These are phyloP conservation scores for Ligustrum vulgare DNA, from an alignment of 257 asterid genomes.

Conservation along the genomic window DNA sequence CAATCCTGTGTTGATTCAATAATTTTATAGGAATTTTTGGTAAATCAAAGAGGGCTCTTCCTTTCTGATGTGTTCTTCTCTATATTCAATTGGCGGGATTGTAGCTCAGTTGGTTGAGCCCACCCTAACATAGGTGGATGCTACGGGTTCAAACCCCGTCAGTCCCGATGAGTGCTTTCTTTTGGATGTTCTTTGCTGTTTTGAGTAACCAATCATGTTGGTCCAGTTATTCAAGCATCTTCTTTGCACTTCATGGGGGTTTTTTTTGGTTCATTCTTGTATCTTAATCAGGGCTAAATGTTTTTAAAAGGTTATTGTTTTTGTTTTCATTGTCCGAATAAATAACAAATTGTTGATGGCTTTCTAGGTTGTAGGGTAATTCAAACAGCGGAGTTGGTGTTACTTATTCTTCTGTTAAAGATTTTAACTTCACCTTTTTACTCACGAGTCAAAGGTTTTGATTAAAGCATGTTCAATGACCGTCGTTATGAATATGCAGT, in stretches of 20 bases:
- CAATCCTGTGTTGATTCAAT: conserved; percentile 12
- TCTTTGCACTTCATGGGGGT: neutral
- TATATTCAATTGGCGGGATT: conserved; percentile 17
- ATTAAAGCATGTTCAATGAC: neutral
- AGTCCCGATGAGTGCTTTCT: neutral
- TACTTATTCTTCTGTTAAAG: neutral
- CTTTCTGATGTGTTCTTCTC: neutral
- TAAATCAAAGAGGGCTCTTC: conserved; percentile 15
- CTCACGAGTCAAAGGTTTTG: neutral
- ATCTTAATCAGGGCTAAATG: too few relatives aligned
- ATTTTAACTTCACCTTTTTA: neutral
- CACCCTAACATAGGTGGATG: conserved; percentile 26
- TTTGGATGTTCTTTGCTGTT: neutral
- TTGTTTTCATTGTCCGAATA: too few relatives aligned
- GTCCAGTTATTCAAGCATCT: neutral
- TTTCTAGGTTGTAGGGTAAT: too few relatives aligned
- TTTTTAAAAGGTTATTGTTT: too few relatives aligned
- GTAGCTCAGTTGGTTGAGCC: conserved; percentile 38
- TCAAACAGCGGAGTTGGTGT: neutral
- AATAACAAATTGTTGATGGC: too few relatives aligned
- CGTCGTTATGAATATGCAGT: neutral
- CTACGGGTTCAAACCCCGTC: conserved; percentile 38
- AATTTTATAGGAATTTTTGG: conserved; percentile 15
- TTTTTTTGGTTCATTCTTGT: too few relatives aligned
- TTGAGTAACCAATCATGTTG: neutral